These are phyloP conservation scores for Clonostachys chloroleuca DNA, from an alignment of 2,329 filamentous ascomycete genomes.

Conservation along the genomic window DNA sequence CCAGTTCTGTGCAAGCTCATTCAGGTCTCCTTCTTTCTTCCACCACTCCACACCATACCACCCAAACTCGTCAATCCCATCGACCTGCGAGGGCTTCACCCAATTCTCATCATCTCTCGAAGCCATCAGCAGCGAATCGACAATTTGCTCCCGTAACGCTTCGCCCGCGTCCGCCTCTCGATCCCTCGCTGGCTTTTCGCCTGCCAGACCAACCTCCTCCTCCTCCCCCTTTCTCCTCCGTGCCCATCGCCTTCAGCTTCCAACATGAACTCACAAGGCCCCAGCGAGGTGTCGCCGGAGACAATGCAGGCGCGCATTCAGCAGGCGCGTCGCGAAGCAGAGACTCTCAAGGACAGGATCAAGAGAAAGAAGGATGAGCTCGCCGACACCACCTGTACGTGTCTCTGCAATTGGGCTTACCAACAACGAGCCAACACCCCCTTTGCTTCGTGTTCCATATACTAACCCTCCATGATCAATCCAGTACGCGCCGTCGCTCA, in stretches of 20 bases:
- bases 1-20: background rate
- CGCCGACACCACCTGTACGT: constrained; percentile 94
- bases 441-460: background rate
- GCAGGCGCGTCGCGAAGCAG: constrained; percentile 91
- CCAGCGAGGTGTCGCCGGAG: constrained; percentile 63
- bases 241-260: constrained; percentile 5
- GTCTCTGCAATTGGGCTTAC: background rate
- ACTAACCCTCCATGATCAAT: background rate
- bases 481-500: constrained; percentile 88
- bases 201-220: background rate
- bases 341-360: constrained; percentile 96
- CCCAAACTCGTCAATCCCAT: background rate
- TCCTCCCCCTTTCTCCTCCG: constrained; percentile 1
- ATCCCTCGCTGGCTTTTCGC: constrained; percentile 4
- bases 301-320: constrained; percentile 92
- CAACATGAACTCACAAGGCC: constrained; percentile 53
- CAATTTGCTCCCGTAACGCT: background rate
- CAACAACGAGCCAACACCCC: background rate
- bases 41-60: background rate
- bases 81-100: background rate
- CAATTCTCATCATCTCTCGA: background rate
- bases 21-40: background rate
- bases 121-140: background rate
- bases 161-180: background rate
- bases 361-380: constrained; percentile 99